Conservation (phyloP, 305 asterid species). For the Fraxinus angustifolia region DNA sequence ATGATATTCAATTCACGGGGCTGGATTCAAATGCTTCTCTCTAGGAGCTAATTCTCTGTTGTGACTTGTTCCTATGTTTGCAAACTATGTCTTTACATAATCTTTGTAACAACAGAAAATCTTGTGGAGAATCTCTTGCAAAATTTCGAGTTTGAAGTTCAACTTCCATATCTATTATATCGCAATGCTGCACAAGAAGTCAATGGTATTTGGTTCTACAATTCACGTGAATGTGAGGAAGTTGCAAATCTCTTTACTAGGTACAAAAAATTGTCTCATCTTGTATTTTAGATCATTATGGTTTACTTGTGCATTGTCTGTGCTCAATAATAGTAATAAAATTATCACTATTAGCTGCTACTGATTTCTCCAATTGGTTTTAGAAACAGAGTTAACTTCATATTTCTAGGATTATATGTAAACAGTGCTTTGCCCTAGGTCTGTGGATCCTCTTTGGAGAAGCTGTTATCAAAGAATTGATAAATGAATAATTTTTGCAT, state of each 20-base stretch:
- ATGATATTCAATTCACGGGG: background rate
- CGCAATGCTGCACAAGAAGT: constrained; percentile 75
- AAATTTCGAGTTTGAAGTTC: constrained; percentile 79
- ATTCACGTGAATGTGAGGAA: constrained; percentile 68
- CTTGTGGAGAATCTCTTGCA: constrained; percentile 81
- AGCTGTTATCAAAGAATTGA: background rate
- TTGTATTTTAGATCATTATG: background rate
- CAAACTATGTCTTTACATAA: background rate
- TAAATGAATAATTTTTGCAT: background rate
- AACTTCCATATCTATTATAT: constrained; percentile 70
- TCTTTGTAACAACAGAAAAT: constrained; percentile 48
- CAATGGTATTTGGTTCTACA: constrained; percentile 37
- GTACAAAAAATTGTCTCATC: constrained; percentile 15
- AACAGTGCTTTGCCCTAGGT: background rate
- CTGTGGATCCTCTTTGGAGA: background rate
- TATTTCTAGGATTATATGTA: background rate
- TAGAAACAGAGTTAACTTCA: background rate
- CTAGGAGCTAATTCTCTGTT: background rate
- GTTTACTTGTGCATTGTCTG: background rate
- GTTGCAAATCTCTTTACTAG: constrained; percentile 74
- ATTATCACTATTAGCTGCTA: background rate
- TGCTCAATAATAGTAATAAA: background rate
- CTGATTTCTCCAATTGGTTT: background rate
- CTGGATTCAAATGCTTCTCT: background rate
- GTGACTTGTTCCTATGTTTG: background rate